Evolutionary conservation across 768 basidiomycete genomes (phyloP), one percentile per base, ranked within the genome.

Genomic region (Lentinula sp.): DNA sequence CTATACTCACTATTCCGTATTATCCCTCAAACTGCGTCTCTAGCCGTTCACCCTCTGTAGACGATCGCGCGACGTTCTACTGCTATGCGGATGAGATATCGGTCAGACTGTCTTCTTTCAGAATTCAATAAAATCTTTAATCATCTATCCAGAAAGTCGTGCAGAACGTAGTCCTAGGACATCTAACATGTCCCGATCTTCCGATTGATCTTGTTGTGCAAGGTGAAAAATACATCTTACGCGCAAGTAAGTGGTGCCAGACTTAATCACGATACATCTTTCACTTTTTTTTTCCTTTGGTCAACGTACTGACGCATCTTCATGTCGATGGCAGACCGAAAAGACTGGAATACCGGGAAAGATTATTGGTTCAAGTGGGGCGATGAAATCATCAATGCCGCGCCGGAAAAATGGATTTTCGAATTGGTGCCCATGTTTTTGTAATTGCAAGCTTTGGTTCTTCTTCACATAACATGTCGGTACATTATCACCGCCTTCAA

Each of bases 81-180:
- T 56, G 55, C 40, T 40, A 56, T 42, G 55, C 55, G 1, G 55
- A 56, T 56, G 55, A 56, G 31, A 56, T 56, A 31, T 56, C 55
- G 40, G 55, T 56, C 5, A 40, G 46, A 21, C 18, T 18, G 13
- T 51, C 16, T 35, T 34, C 31, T 13, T 32, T 8, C 3, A 34
- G 1, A 11, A 32, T 13, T 11, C 7, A 13, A 15, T 16, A 6
- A 32, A 35, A 34, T 34, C 13, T 21, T 3, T 51, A 15, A 28
- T 51, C 2, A 34, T 18, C 31, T 4, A 34, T 5, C 9, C 15
- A 42, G 55, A 42, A 18, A 21, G 55, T 45, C 23, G 40, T 56
- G 16, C 39, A 56, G 31, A 56, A 40, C 21, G 39, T 56, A 5
- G 28, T 56, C 6, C 23, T 56, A 39, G 55, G 55, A 6, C 55